Percentiles rank a stretch among this genome's conserved stretches.
Evolutionary conservation across 257 asterid genomes (phyloP).

Genomic region (Rubia yunnanensis): DNA sequence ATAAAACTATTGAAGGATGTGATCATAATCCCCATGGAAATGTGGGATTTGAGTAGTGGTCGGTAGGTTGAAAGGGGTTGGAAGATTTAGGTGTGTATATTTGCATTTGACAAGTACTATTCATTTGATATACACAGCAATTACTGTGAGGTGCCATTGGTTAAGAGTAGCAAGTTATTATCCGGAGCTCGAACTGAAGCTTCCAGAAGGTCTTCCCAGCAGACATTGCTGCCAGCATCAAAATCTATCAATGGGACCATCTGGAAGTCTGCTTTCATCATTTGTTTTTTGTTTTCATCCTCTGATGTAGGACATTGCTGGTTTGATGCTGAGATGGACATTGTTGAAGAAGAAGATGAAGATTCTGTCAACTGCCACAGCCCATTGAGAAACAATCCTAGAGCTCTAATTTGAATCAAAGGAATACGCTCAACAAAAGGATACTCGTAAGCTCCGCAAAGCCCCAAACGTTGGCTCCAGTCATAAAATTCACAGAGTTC

Average conservation of each 20-base stretch:
- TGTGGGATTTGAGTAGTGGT: constrained; percentile 22
- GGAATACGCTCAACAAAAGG: constrained; percentile 52
- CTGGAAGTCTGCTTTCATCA: neutral
- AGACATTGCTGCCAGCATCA: constrained; percentile 25
- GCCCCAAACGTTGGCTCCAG: constrained; percentile 41
- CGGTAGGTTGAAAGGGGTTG: constrained; percentile 29
- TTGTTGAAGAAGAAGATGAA: constrained; percentile 22
- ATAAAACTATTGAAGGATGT: neutral
- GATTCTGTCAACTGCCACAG: constrained; percentile 57
- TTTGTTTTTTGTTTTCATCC: constrained; percentile 8
- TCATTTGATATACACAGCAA: constrained; percentile 5
- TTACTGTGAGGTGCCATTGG: neutral
- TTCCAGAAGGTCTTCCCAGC: constrained; percentile 61
- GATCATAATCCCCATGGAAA: constrained; percentile 23
- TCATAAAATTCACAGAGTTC: constrained; percentile 34
- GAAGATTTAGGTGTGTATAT: constrained; percentile 17
- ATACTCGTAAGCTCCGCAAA: constrained; percentile 45
- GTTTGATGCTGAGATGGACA: constrained; percentile 16
- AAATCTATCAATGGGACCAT: constrained; percentile 39
- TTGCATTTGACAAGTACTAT: constrained; percentile 33
- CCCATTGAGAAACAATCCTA: constrained; percentile 44
- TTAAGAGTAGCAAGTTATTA: neutral
- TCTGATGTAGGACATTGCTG: constrained; percentile 23
- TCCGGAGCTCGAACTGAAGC: constrained; percentile 33
- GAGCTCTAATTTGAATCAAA: constrained; percentile 41